phyloP scores from a whole-genome alignment of 2,329 filamentous ascomycete species.

The Exophiala dermatitidis region DNA sequence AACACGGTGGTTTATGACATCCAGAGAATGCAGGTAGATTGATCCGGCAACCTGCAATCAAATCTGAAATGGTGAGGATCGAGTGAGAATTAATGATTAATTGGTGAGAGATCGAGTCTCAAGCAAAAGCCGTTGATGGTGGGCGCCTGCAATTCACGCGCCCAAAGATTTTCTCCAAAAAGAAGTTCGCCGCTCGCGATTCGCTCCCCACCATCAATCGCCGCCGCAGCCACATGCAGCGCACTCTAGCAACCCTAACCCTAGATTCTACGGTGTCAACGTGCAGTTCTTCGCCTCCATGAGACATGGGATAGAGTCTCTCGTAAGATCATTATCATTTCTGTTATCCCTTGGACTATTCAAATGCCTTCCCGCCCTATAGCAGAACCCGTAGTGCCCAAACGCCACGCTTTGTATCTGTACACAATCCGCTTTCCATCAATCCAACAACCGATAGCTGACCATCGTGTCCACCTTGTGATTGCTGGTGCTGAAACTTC shows the following conservation, averaged over 20 bases:
- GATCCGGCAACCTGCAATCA: too few species aligned
- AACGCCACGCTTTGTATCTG: conserved; percentile 9
- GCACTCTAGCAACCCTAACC: too few species aligned
- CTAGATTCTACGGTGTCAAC: too few species aligned
- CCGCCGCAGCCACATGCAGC: too few species aligned
- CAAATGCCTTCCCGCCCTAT: not conserved
- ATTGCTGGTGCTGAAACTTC: conserved; percentile 91
- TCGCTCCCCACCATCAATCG: not conserved
- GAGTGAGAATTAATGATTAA: too few species aligned
- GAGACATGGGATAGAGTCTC: not conserved
- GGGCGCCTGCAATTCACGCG: conserved; percentile 3
- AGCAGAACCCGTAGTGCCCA: not conserved
- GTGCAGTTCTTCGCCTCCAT: too few species aligned
- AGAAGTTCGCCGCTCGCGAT: conserved; percentile 2
- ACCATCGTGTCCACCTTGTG: conserved; percentile 93
- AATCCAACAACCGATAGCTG: conserved; percentile 63
- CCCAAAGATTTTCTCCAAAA: conserved; percentile 10
- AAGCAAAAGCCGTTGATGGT: not conserved
- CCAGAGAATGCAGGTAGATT: too few species aligned
- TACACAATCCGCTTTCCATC: conserved; percentile 9
- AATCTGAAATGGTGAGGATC: too few species aligned
- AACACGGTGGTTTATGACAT: too few species aligned
- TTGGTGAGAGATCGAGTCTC: too few species aligned
- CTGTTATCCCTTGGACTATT: not conserved
- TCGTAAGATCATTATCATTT: not conserved